Base-by-base conservation (phyloP, 2,329 filamentous ascomycete genomes). In the Fusarium dimerum region DNA sequence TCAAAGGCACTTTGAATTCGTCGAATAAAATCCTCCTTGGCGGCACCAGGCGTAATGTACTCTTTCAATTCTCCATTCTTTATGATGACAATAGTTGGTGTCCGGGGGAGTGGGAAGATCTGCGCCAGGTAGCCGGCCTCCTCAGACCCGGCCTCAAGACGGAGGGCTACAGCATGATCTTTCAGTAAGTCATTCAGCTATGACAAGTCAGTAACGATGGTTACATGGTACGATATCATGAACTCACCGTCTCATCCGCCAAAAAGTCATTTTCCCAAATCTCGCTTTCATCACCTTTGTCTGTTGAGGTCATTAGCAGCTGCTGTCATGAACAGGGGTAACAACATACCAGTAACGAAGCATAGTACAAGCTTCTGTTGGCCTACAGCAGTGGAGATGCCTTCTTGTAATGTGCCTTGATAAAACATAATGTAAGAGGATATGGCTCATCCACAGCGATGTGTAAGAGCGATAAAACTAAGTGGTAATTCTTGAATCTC, bases 91-190 rank as follows among this genome's bases (percentile, higher is more conserved):
- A 96, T 73, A 2, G 88, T 88, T 0, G 93, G 92, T n/a, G 85
- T 84, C 60, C 84, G 84, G 1, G 84, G 81, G n/a, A 96, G 76
- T 0, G 90, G 89, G 64, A 90, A 95, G 64, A 96, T 89, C 43
- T 90, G 89, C 10, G 86, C 82, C 13, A 97, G 78, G 65, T 91
- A 95, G 6, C 83, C 85, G 10, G 91, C 91, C 75, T 96, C 92
- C 59, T 88, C 82, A 2, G 89, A 92, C 18, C 87, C 89, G 16
- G 86, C 84, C 34, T 79, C 72, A 18, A 97, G 77, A 46, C 87
- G 83, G 18, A 97, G 77, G 8, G 87, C 74, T 17, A 97, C 78
- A 3, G 90, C 82, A 64, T 86, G 83, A 36, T 79, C 75, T 26
- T 76, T 72, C 51, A 94, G 76, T 29, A 84, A 66, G 47, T 74